phyloP scores from a whole-genome alignment of 169 alveolate species.

The Cryptosporidium meleagridis region DNA sequence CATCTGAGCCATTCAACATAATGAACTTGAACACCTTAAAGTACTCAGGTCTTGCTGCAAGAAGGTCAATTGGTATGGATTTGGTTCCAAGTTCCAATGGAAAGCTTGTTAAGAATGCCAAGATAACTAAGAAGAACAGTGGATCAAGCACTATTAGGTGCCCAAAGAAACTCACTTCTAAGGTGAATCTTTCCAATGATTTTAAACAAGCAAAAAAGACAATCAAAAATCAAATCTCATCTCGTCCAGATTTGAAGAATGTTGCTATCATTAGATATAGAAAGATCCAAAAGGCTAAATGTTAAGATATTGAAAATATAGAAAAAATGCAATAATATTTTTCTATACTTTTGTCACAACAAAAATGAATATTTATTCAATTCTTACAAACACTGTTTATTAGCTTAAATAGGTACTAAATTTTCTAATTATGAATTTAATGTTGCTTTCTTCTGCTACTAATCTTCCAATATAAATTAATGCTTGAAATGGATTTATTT shows the following conservation, averaged over 20 bases:
- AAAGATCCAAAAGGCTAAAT: slow-evolving; percentile 22
- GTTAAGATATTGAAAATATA: background rate
- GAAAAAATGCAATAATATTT: background rate
- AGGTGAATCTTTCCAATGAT: slow-evolving; percentile 27
- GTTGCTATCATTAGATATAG: slow-evolving; percentile 48
- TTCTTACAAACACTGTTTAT: background rate
- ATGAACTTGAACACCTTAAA: slow-evolving; percentile 19
- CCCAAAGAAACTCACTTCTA: slow-evolving; percentile 44
- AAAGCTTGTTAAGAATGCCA: slow-evolving; percentile 36
- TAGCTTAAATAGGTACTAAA: background rate
- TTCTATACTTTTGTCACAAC: background rate
- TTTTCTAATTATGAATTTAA: slow-evolving; percentile 1
- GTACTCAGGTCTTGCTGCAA: slow-evolving; percentile 65
- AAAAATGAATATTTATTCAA: background rate
- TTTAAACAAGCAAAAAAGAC: slow-evolving; percentile 45
- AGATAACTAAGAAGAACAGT: slow-evolving; percentile 22
- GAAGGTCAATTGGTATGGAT: slow-evolving; percentile 44
- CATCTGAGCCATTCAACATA: slow-evolving; percentile 57
- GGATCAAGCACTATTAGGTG: slow-evolving; percentile 58
- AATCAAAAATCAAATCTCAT: slow-evolving; percentile 6
- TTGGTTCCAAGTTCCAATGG: slow-evolving; percentile 32
- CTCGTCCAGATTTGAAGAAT: slow-evolving; percentile 26
- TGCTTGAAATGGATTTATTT: background rate
- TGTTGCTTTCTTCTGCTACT: background rate
- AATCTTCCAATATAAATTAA: background rate